These are phyloP conservation scores for Vigna hirtella DNA, from an alignment of 306 rosid species.

Conservation along the genomic window DNA sequence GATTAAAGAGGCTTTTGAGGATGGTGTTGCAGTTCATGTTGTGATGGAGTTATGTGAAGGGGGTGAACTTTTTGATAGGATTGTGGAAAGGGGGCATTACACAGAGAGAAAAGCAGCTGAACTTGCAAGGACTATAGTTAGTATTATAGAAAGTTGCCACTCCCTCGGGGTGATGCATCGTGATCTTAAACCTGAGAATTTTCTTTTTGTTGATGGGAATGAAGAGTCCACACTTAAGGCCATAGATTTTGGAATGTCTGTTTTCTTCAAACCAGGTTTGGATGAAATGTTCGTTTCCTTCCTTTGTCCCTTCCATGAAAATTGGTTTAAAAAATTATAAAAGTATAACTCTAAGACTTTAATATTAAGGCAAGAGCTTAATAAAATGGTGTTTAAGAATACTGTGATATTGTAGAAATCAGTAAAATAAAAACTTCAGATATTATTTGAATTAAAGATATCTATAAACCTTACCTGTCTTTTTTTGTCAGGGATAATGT, in stretches of 20 bases:
- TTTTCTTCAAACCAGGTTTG: conserved; percentile 88
- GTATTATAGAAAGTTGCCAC: conserved; percentile 72
- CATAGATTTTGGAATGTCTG: conserved; percentile 85
- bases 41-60: conserved; percentile 87
- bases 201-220: conserved; percentile 63
- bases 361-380: no score
- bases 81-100: conserved; percentile 67
- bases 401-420: no score
- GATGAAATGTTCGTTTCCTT: background rate
- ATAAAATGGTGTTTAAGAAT: no score
- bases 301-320: background rate
- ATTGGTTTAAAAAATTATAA: no score
- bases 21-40: conserved; percentile 70
- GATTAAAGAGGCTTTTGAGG: conserved; percentile 78
- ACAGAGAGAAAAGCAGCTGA: conserved; percentile 80
- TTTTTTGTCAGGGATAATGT: background rate
- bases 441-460: no score
- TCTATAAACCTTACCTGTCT: background rate
- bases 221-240: conserved; percentile 81
- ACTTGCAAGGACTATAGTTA: conserved; percentile 69
- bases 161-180: conserved; percentile 89
- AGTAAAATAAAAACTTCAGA: no score
- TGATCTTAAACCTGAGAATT: conserved; percentile 90
- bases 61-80: conserved; percentile 88
- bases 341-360: no score